Conservation (phyloP, 768 basidiomycete species). For the Boletus pseudopeckii region DNA sequence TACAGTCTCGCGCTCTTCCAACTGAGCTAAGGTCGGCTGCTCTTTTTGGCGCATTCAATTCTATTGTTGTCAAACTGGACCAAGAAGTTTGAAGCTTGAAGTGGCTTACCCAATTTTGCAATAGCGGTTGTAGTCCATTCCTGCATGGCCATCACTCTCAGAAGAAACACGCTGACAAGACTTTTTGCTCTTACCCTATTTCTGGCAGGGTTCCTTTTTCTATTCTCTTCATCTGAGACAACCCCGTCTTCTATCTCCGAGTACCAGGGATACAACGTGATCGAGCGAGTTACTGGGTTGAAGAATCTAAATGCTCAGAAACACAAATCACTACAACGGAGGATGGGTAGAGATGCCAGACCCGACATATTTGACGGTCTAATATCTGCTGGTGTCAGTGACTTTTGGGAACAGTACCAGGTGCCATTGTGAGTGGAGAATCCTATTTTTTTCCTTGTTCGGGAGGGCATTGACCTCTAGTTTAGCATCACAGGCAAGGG, state of each 20-base stretch:
- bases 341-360: slow-evolving; percentile 83
- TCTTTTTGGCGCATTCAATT: background rate
- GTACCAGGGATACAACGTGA: slow-evolving; percentile 56
- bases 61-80: too few species aligned
- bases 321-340: slow-evolving; percentile 81
- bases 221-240: slow-evolving; percentile 17
- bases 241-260: slow-evolving; percentile 30
- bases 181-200: slow-evolving; percentile 20
- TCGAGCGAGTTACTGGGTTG: slow-evolving; percentile 59
- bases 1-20: slow-evolving; percentile 52
- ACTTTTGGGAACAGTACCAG: slow-evolving; percentile 94
- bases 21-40: slow-evolving; percentile 37
- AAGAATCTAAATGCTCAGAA: slow-evolving; percentile 85
- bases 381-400: slow-evolving; percentile 70
- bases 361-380: slow-evolving; percentile 76
- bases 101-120: too few species aligned
- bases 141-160: slow-evolving; percentile 30
- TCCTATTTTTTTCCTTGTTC: background rate
- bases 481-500: slow-evolving; percentile 74
- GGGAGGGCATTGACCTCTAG: background rate
- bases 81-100: background rate
- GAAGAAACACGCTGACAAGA: slow-evolving; percentile 27
- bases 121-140: too few species aligned
- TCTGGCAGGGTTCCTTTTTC: slow-evolving; percentile 18
- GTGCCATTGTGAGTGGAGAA: slow-evolving; percentile 73